Percentiles rank a stretch among this genome's conserved stretches.
Evolutionary conservation across 2,329 filamentous ascomycete species (phyloP).

Genomic region (Myrmaecium sp.): DNA sequence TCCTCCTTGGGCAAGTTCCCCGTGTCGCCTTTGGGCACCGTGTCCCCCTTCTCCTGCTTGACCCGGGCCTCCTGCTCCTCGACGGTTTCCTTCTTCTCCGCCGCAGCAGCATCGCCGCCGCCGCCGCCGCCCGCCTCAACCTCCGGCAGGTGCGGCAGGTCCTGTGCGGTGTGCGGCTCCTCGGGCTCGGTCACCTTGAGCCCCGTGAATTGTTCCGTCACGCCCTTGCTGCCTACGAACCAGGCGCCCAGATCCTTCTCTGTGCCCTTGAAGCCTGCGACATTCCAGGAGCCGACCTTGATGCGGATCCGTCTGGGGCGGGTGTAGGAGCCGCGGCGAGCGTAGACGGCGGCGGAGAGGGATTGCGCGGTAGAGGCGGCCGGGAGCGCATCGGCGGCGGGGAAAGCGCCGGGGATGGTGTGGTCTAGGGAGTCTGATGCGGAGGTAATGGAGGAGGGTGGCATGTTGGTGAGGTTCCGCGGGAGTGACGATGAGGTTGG

Average conservation of each 20-base stretch:
- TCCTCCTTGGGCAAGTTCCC: conserved; percentile 37
- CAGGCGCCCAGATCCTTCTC: conserved; percentile 77
- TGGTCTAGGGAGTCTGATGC: conserved; percentile 22
- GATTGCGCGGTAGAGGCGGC: conserved; percentile 23
- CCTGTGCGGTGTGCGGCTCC: conserved; percentile 7
- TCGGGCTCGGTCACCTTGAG: conserved; percentile 20
- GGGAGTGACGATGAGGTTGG: too few relatives aligned
- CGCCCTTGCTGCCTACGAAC: conserved; percentile 66
- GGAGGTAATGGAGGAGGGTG: conserved; percentile 8
- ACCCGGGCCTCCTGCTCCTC: conserved; percentile 30
- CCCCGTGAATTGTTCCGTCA: conserved; percentile 45
- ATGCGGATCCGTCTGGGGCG: conserved; percentile 58
- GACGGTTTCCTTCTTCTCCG: conserved; percentile 26
- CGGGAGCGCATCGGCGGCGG: conserved; percentile 10
- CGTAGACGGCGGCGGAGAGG: conserved; percentile 44
- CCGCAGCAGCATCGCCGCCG: conserved; percentile 7
- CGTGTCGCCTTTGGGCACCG: conserved; percentile 28
- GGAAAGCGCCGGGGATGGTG: conserved; percentile 33
- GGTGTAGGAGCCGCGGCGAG: conserved; percentile 64
- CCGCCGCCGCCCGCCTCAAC: conserved; percentile 10
- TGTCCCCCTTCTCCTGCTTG: conserved; percentile 24
- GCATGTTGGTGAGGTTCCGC: too few relatives aligned
- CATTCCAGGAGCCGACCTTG: conserved; percentile 93
- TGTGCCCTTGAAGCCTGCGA: conserved; percentile 66
- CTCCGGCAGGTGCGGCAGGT: conserved; percentile 6